Conservation (phyloP, 148 eudicot genomes). For the Rhododendron williamsianum region DNA sequence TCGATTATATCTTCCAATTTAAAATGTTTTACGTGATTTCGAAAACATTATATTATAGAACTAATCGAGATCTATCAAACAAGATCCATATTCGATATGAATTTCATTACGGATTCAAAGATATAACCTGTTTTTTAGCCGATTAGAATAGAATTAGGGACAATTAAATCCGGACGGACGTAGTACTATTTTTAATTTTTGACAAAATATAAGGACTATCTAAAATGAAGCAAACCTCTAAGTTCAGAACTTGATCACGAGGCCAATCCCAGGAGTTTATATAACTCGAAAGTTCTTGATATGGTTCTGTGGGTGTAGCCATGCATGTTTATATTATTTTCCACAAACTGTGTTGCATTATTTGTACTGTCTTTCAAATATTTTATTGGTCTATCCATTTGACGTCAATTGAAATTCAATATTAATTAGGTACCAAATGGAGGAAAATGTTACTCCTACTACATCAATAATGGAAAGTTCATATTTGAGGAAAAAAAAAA, state of each 20-base stretch:
- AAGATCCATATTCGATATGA: no score
- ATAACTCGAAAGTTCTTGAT: not conserved
- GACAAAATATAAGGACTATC: no score
- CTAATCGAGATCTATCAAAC: no score
- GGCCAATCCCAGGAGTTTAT: not conserved
- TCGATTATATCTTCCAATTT: no score
- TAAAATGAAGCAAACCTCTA: no score
- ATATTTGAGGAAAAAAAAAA: not conserved
- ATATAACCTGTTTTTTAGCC: no score
- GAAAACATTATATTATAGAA: no score
- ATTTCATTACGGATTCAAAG: no score
- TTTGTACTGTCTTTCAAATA: not conserved
- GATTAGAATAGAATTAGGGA: no score
- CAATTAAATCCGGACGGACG: no score
- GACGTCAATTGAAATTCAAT: not conserved
- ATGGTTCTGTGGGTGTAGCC: not conserved
- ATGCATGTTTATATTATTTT: not conserved
- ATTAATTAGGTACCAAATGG: not conserved
- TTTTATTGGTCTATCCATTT: conserved; percentile 7
- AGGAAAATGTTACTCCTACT: not conserved
- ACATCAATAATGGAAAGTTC: conserved; percentile 1
- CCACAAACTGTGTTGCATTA: not conserved
- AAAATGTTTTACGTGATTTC: no score
- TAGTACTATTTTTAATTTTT: no score
- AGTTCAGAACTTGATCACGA: not conserved